phyloP scores from a whole-genome alignment of 2,329 filamentous ascomycete species.

The Pseudogymnoascus sp. region DNA sequence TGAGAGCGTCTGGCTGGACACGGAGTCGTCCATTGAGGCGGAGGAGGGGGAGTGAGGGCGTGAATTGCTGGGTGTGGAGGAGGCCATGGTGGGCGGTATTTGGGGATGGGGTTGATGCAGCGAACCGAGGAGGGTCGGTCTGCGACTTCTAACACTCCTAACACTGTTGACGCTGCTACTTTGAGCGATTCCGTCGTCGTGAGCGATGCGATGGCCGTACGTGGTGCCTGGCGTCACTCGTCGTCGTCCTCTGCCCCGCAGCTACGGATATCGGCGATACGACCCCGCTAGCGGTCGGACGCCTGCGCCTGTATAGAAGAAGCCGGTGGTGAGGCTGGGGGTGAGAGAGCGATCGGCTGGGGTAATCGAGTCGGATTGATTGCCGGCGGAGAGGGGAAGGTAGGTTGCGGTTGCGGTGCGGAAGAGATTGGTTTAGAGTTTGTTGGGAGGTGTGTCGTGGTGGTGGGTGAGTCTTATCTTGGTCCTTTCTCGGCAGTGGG shows the following conservation, averaged over 20 bases:
- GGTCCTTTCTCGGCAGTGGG: conserved; percentile 5
- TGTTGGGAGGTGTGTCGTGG: neutral
- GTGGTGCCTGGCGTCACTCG: neutral
- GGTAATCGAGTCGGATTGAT: neutral
- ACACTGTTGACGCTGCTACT: too few species aligned
- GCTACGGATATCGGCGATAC: conserved; percentile 1
- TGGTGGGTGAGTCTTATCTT: conserved; percentile 8
- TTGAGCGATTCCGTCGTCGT: neutral
- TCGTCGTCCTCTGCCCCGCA: conserved; percentile 1
- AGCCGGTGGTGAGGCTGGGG: neutral
- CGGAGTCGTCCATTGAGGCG: neutral
- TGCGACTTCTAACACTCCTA: neutral
- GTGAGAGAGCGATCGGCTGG: neutral
- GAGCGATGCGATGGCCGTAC: neutral
- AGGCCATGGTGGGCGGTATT: neutral
- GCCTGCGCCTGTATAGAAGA: neutral
- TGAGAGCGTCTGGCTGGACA: conserved; percentile 17
- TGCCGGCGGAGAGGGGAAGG: neutral
- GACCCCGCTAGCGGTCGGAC: conserved; percentile 1
- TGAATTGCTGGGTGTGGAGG: neutral
- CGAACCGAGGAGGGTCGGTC: neutral
- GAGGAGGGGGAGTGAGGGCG: neutral
- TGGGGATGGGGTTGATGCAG: neutral
- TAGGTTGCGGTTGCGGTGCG: neutral
- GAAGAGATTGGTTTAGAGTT: conserved; percentile 6